These are phyloP conservation scores for Penicillium corylophilum DNA, from an alignment of 2,329 filamentous ascomycete genomes.

Conservation along the genomic window DNA sequence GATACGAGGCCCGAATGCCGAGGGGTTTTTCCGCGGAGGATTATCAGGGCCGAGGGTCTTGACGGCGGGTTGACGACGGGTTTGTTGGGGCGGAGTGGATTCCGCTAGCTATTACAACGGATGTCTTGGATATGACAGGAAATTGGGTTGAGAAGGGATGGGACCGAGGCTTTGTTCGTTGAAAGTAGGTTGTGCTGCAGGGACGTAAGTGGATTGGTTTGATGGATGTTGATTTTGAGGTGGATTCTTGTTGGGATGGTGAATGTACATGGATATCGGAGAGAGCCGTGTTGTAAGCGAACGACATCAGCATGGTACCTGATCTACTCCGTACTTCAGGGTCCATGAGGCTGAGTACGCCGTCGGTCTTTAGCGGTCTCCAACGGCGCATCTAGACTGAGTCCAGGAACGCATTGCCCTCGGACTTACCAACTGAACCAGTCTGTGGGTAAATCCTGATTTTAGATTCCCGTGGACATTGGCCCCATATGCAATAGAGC, in stretches of 20 bases:
- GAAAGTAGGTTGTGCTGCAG: background rate
- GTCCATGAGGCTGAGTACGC: slow-evolving; percentile 1
- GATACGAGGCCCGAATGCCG: slow-evolving; percentile 7
- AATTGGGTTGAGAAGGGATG: background rate
- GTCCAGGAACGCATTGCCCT: background rate
- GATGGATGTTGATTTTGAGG: background rate
- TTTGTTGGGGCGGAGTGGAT: background rate
- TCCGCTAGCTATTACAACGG: background rate
- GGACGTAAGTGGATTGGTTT: background rate
- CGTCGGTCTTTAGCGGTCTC: no score
- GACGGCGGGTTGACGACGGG: background rate
- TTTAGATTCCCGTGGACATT: background rate
- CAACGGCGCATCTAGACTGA: background rate
- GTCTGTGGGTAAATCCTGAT: background rate
- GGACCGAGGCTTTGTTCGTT: no score
- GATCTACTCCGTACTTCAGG: slow-evolving; percentile 3
- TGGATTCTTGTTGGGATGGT: background rate
- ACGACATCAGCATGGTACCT: background rate
- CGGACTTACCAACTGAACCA: background rate
- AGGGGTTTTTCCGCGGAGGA: slow-evolving; percentile 12
- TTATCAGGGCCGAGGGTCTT: background rate
- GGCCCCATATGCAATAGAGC: background rate
- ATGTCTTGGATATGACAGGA: no score
- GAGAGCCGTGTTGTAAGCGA: slow-evolving; percentile 1
- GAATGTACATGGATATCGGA: background rate